Conservation (phyloP, 495 filamentous ascomycete species). For the Talaromyces liani region DNA sequence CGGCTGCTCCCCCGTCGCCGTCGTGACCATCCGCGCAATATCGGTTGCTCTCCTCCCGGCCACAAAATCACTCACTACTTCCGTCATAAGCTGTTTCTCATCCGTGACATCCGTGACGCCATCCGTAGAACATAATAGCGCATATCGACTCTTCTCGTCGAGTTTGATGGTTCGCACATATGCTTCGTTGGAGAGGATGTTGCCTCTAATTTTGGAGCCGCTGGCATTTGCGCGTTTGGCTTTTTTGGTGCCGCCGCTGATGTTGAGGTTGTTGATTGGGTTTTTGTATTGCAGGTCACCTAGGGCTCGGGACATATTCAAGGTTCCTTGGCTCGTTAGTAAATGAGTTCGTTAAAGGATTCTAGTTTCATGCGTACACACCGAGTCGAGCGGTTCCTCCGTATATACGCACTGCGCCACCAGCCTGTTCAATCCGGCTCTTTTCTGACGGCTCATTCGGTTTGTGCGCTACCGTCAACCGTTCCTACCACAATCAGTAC, state of each 20-base stretch:
- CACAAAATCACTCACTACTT: constrained; percentile 27
- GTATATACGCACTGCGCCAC: constrained; percentile 21
- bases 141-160: constrained; percentile 20
- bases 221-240: constrained; percentile 7
- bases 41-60: constrained; percentile 24
- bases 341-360: not conserved
- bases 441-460: constrained; percentile 25
- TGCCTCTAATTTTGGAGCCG: constrained; percentile 15
- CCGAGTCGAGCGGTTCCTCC: constrained; percentile 26
- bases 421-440: constrained; percentile 29
- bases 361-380: constrained; percentile 11
- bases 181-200: constrained; percentile 30
- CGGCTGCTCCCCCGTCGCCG: constrained; percentile 9
- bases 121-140: constrained; percentile 25
- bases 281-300: constrained; percentile 38
- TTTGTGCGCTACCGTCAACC: constrained; percentile 30
- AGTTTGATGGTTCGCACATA: constrained; percentile 20
- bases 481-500: constrained; percentile 15
- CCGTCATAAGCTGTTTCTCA: constrained; percentile 22
- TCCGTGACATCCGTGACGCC: constrained; percentile 25
- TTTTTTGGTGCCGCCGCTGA: not conserved
- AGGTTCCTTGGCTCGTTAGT: constrained; percentile 15
- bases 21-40: constrained; percentile 23
- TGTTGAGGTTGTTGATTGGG: constrained; percentile 23
- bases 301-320: constrained; percentile 39